These are phyloP conservation scores for Claviceps fusiformis DNA, from an alignment of 2,329 filamentous ascomycete genomes.

Conservation along the genomic window DNA sequence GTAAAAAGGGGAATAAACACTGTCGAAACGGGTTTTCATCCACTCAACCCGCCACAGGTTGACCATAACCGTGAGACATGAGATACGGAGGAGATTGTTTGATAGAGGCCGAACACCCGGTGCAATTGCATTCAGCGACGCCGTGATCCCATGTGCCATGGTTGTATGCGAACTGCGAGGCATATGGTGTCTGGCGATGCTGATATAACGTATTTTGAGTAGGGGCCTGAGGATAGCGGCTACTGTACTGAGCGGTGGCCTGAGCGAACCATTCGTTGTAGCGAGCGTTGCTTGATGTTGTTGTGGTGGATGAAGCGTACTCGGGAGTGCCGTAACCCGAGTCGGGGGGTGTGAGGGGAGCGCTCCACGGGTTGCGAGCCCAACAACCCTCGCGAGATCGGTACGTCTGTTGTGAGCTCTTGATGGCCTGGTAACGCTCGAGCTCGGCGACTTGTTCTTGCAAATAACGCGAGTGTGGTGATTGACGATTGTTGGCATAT, in stretches of 20 bases:
- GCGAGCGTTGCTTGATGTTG: constrained; percentile 37
- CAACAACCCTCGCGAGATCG: constrained; percentile 31
- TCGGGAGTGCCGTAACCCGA: constrained; percentile 50
- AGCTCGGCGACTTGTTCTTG: constrained; percentile 43
- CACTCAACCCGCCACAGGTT: constrained; percentile 39
- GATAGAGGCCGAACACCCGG: constrained; percentile 29
- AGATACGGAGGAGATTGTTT: constrained; percentile 36
- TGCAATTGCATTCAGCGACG: constrained; percentile 35
- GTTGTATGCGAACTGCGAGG: constrained; percentile 31
- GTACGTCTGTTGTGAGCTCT: constrained; percentile 27
- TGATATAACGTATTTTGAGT: constrained; percentile 27
- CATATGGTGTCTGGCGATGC: constrained; percentile 27
- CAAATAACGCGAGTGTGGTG: constrained; percentile 31
- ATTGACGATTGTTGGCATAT: constrained; percentile 24
- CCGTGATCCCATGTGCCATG: constrained; percentile 38
- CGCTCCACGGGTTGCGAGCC: constrained; percentile 31
- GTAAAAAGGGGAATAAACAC: not conserved
- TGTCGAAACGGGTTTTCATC: not conserved
- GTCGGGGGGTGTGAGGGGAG: constrained; percentile 44
- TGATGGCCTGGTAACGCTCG: constrained; percentile 33
- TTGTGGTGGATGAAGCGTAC: constrained; percentile 33
- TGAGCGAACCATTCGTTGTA: constrained; percentile 46
- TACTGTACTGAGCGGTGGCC: constrained; percentile 28
- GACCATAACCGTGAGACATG: constrained; percentile 33
- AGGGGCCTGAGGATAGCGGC: constrained; percentile 29